These are phyloP conservation scores for Yarrowia phangngaensis DNA, from an alignment of 805 yeast genomes.

Conservation along the genomic window DNA sequence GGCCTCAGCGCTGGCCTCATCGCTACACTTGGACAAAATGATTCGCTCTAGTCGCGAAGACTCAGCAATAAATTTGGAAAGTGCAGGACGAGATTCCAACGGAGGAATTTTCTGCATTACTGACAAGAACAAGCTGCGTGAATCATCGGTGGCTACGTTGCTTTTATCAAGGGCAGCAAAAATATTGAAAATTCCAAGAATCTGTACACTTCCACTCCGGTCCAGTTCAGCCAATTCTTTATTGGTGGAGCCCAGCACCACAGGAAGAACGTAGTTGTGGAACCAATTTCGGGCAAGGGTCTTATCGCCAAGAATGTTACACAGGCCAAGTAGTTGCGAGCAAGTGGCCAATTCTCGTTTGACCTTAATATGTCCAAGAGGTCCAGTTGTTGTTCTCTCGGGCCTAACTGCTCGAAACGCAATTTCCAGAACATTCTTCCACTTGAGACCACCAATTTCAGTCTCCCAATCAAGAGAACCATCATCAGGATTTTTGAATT, in stretches of 20 bases:
- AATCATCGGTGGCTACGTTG: constrained; percentile 2
- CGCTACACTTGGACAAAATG: background rate
- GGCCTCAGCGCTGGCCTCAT: background rate
- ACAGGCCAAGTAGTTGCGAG: background rate
- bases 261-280: constrained; percentile 13
- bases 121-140: background rate
- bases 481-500: background rate
- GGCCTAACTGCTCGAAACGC: constrained; percentile 7
- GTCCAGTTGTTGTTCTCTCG: background rate
- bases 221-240: constrained; percentile 3
- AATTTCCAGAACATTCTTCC: constrained; percentile 5
- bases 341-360: constrained; percentile 1
- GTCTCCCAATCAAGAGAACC: background rate
- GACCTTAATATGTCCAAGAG: constrained; percentile 2
- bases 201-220: background rate
- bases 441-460: constrained; percentile 2
- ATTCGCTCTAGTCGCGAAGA: constrained; percentile 6
- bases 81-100: background rate
- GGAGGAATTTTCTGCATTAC: constrained; percentile 4
- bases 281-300: constrained; percentile 15
- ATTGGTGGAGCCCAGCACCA: background rate
- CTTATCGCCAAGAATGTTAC: background rate
- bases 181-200: constrained; percentile 9
- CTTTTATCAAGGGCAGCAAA: background rate
- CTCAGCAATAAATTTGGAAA: background rate